Base-by-base conservation (phyloP, 2,329 filamentous ascomycete genomes). In the Colletotrichum melonis region DNA sequence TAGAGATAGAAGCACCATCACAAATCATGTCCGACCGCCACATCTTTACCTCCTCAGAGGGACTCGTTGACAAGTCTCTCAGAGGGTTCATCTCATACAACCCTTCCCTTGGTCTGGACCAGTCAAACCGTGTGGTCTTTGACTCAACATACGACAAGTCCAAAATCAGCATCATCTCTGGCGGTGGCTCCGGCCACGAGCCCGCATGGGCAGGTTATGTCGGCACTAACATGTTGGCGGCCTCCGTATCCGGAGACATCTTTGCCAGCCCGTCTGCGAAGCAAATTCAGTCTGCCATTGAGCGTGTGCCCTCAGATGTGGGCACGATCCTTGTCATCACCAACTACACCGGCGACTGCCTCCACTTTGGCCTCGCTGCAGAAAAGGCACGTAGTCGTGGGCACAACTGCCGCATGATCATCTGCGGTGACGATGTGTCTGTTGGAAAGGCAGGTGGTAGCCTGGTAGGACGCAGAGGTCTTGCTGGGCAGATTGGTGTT, bases 131-230 rank as follows among this genome's bases (percentile, higher is more conserved):
- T 22, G 86, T 89, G 38, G 86, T 90, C 54, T 88, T 84, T 69
- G 84, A 89, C 77, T 85, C 85, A 1, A 77, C 80, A 9, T 81
- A 87, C 70, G 80, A 86, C 74, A 81, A 76, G 55, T 82, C 83
- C 30, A 85, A 84, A 24, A 87, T 90, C 68, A 84, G 82, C 76
- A 81, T 90, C 78, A 85, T 90, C 79, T 87, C 85, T 28, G 88
- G 88, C n/a, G 88, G 88, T 24, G 88, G 88, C 52, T 89, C 88
- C 0, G 88, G 88, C 57, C 88, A 89, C 79, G 90, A 92, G 77
- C 90, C 90, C 24, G 90, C 90, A 74, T 92, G 90, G 87, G 84
- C 88, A 2, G 90, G 90, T 67, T 92, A 92, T 76, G 91, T 92
- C 2, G 91, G 91, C 67, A 79, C 82, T 69, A 91, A 90, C 78